These are phyloP conservation scores for Chaetoceros muelleri DNA, from an alignment of 108 stramenopile genomes.

Conservation along the genomic window DNA sequence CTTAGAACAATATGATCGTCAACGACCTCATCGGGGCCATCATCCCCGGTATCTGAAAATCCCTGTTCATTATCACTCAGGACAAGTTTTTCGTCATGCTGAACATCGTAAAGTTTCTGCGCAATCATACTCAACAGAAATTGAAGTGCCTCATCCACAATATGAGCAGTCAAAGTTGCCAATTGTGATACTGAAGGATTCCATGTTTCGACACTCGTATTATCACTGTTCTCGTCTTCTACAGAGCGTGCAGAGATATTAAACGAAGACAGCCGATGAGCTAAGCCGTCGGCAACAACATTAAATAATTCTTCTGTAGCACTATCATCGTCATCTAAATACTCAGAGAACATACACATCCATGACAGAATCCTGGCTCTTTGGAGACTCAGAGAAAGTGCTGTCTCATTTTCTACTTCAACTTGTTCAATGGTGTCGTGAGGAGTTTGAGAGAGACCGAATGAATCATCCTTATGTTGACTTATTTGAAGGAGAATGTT, in stretches of 20 bases:
- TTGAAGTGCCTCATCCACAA: conserved; percentile 27
- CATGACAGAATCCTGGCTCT: conserved; percentile 45
- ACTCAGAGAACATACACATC: conserved; percentile 23
- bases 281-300: conserved; percentile 22
- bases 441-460: conserved; percentile 12
- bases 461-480: conserved; percentile 2
- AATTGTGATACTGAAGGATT: conserved; percentile 20
- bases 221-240: conserved; percentile 5
- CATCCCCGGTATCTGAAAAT: conserved; percentile 25
- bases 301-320: conserved; percentile 19
- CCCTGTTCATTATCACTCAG: conserved; percentile 18
- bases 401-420: conserved; percentile 37
- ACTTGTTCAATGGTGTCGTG: conserved; percentile 11
- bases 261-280: conserved; percentile 8
- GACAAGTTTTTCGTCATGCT: background rate
- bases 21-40: conserved; percentile 21
- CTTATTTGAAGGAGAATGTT: conserved; percentile 19
- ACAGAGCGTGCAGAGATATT: background rate
- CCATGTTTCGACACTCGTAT: conserved; percentile 32
- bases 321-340: conserved; percentile 25
- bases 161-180: conserved; percentile 33
- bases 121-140: conserved; percentile 42
- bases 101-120: conserved; percentile 6
- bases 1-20: conserved; percentile 35
- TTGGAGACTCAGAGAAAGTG: conserved; percentile 45